Evolutionary conservation across 2,329 filamentous ascomycete genomes (phyloP), one percentile per base, ranked within the genome.

Genomic region (Alternaria novae-zelandiae): DNA sequence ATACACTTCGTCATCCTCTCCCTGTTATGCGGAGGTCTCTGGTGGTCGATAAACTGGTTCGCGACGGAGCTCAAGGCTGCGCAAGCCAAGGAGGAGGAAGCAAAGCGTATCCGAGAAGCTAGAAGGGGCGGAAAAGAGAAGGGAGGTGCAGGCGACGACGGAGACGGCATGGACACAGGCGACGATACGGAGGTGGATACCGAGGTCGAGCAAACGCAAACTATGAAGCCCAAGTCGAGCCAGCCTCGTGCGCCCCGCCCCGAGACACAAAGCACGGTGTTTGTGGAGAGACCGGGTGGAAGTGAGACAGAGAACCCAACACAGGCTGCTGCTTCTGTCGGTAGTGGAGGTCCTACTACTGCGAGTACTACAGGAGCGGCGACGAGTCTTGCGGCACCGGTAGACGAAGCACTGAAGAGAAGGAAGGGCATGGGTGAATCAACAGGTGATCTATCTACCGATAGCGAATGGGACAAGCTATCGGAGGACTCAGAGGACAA

Each of bases 31-130:
- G 94, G 83, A 30, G 91, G 92, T 5, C 86, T 98, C 36, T 99
- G 96, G 96, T 94, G 88, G 84, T 89, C 91, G 61, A 94, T 98
- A 82, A 98, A 98, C 86, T 99, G 96, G 96, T 98, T 99, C 77
- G 94, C 93, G 59, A 82, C 83, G 49, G 95, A 90, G 76, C 79
- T 90, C 56, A 77, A 79, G 28, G 81, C 81, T 30, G 81, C 83
- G 67, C 79, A 85, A 68, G 76, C 75, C 46, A 79, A 82, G 70
- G 80, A 85, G 71, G 83, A 84, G 70, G 84, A 86, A 67, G 83
- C 83, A 17, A 84, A 83, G 66, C 77, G 81, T 64, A 79, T 83
- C 64, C 71, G 79, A 23, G 77, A 78, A 59, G 79, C 72, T 69
- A 77, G 74, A 80, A 68, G 71, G 67, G 79, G 83, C 63, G 85